Evolutionary conservation across 805 yeast species (phyloP).

Genomic region (Ogataea polymorpha): DNA sequence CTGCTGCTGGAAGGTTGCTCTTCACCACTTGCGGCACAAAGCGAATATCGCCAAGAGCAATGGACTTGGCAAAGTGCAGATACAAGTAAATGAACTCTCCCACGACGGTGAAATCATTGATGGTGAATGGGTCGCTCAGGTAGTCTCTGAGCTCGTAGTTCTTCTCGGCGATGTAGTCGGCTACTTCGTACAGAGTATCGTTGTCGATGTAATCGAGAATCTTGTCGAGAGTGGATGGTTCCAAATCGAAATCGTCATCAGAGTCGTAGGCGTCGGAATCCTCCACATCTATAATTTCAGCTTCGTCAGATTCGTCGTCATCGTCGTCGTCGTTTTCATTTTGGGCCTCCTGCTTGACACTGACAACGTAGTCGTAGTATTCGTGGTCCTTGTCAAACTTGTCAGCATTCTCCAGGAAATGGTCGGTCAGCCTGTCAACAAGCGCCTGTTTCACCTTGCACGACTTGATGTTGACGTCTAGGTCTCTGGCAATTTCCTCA

Average conservation of each 20-base stretch:
- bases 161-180: constrained; percentile 24
- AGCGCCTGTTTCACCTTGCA: constrained; percentile 31
- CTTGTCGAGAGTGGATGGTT: constrained; percentile 7
- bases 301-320: constrained; percentile 61
- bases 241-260: constrained; percentile 5
- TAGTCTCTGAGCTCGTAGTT: constrained; percentile 30
- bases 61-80: constrained; percentile 14
- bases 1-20: constrained; percentile 24
- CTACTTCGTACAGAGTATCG: constrained; percentile 14
- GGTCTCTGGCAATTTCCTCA: constrained; percentile 30
- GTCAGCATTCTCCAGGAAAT: constrained; percentile 22
- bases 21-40: constrained; percentile 26
- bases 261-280: constrained; percentile 11
- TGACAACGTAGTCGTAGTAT: constrained; percentile 27
- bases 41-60: constrained; percentile 16
- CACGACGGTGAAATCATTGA: constrained; percentile 26
- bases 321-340: constrained; percentile 14
- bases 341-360: constrained; percentile 6
- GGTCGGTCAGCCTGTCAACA: constrained; percentile 21
- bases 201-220: constrained; percentile 10
- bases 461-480: constrained; percentile 22
- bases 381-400: constrained; percentile 24
- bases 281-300: constrained; percentile 30
- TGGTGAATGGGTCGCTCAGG: constrained; percentile 32
- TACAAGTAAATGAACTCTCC: constrained; percentile 24